phyloP scores from a whole-genome alignment of 2,329 filamentous ascomycete genomes.

The Ampelomyces quisqualis region DNA sequence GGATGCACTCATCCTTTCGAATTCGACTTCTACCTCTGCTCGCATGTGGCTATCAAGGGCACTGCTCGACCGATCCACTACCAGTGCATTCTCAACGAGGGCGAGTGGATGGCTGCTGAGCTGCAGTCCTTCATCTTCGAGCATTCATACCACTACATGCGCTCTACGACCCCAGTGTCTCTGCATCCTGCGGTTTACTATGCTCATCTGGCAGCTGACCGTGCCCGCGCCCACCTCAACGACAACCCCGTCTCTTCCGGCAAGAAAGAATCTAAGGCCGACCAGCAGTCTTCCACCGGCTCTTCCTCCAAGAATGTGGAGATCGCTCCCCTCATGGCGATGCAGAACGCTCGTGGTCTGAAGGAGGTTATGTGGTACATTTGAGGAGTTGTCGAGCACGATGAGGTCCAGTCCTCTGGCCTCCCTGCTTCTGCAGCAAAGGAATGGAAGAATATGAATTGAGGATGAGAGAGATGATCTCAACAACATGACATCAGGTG shows the following conservation, averaged over 20 bases:
- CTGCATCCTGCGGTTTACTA: constrained; percentile 91
- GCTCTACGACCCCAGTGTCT: constrained; percentile 90
- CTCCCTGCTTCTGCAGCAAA: not conserved
- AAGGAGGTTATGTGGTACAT: constrained; percentile 54
- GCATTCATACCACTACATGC: constrained; percentile 89
- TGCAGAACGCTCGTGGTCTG: constrained; percentile 45
- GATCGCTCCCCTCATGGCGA: constrained; percentile 44
- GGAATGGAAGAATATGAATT: not conserved
- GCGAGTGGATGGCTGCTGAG: constrained; percentile 63
- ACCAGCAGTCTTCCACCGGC: constrained; percentile 30
- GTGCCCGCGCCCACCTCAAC: constrained; percentile 74
- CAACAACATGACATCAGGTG: not conserved
- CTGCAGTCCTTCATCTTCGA: constrained; percentile 91
- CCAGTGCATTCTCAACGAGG: constrained; percentile 83
- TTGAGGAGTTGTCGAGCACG: too few relatives aligned
- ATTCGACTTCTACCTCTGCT: constrained; percentile 79
- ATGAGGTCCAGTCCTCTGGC: not conserved
- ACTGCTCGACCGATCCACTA: constrained; percentile 93
- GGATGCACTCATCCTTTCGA: constrained; percentile 91
- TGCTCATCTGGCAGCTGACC: constrained; percentile 81
- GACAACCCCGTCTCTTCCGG: constrained; percentile 41
- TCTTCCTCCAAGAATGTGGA: constrained; percentile 36
- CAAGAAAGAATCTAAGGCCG: constrained; percentile 41
- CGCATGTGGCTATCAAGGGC: constrained; percentile 83
- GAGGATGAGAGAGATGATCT: not conserved